Evolutionary conservation across 805 yeast genomes (phyloP), one percentile per base, ranked within the genome.

Genomic region (Starmerella potacharoeniae): DNA sequence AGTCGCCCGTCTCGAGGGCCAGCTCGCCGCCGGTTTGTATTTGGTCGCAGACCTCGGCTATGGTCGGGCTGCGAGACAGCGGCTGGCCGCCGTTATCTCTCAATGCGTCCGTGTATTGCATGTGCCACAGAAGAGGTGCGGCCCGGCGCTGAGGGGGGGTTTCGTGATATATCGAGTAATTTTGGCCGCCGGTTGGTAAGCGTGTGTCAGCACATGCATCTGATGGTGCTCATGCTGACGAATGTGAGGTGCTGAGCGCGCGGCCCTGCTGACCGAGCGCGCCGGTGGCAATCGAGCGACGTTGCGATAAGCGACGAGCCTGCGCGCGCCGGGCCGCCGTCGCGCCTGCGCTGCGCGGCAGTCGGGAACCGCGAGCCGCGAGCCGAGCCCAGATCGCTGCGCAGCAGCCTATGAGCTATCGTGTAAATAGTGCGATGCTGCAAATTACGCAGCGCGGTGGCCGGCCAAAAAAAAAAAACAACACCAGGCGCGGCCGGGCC

Each of bases 1-100:
- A 86, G 67, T 86, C 95, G 8, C 75, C 70, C 7, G 80, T 68
- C 48, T 76, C 77, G 62, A 54, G 58, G 17, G 63, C 61, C 28
- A 54, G 51, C 33, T 44, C 46, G 41, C 55, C 55, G 29, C 58
- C 55, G 29, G 35, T 22, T 37, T 44, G 44, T 41, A 65, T 59
- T 14, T 53, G 41, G 13, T 57, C 57, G 54, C 60, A 54, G 14
- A 63, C 17, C 22, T 45, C 55, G 8, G 55, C 43, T 16, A 44
- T 28, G 9, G 35, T 36, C 10, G 43, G 51, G 22, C 9, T 9
- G 28, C 28, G 42, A 13, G 31, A n/a, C 13, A 22, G 33, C 14
- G 42, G 34, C 22, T 16, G 37, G 17, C 40, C 49, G 31, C 30
- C 17, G 30, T 16, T 29, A 14, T 48, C 51, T 5, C 28, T 17